Evolutionary conservation across 129 eudicot species (phyloP).

Genomic region (Arctium minus): DNA sequence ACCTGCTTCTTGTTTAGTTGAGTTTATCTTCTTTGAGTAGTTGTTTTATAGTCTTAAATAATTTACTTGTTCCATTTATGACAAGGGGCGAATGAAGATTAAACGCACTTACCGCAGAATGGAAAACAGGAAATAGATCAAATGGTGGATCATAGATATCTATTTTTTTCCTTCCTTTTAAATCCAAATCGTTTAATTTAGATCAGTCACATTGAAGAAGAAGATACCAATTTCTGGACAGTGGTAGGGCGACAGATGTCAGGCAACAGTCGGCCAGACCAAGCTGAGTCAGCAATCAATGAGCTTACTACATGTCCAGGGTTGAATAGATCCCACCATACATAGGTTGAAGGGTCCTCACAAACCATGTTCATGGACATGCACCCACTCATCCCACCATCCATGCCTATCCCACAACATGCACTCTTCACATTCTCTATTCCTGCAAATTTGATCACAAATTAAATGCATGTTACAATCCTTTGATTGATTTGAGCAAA

Average conservation of each 20-base stretch:
- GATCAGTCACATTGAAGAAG: not conserved
- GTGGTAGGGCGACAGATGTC: conserved; percentile 53
- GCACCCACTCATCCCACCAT: conserved; percentile 53
- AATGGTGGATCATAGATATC: not conserved
- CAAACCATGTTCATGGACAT: conserved; percentile 50
- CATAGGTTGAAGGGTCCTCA: conserved; percentile 33
- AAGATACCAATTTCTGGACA: conserved; percentile 35
- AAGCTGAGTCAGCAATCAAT: conserved; percentile 58
- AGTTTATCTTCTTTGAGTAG: too few species aligned
- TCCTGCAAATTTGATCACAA: conserved; percentile 32
- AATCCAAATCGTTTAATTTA: not conserved
- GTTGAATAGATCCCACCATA: conserved; percentile 81
- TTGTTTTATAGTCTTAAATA: too few species aligned
- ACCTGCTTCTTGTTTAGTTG: too few species aligned
- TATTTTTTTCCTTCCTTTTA: not conserved
- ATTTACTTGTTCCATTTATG: not conserved
- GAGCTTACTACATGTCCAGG: conserved; percentile 53
- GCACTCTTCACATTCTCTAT: conserved; percentile 56
- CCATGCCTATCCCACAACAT: conserved; percentile 58
- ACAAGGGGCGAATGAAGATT: not conserved
- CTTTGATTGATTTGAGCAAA: not conserved
- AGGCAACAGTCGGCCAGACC: conserved; percentile 48
- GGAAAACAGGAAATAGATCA: conserved; percentile 14
- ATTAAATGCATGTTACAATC: not conserved
- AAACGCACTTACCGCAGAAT: not conserved